A percentile compares a stretch with the other conserved stretches of the same genome.
phyloP scores from a whole-genome alignment of 257 asterid genomes.

The Euphrasia confusa region DNA sequence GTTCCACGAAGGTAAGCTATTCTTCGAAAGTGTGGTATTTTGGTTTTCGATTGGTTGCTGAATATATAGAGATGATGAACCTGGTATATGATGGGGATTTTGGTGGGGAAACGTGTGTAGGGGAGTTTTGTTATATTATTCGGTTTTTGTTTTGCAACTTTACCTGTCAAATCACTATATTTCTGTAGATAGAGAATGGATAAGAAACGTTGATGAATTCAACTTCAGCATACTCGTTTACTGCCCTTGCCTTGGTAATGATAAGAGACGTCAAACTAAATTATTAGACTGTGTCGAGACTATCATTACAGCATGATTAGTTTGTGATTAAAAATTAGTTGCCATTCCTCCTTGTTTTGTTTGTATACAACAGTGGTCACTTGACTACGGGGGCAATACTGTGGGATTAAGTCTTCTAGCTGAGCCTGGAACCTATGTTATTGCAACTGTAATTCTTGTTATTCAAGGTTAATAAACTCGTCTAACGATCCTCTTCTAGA shows the following conservation, averaged over 20 bases:
- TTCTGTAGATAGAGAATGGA: not conserved
- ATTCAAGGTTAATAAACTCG: slow-evolving; percentile 13
- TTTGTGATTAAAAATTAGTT: slow-evolving; percentile 8
- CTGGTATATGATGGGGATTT: not conserved
- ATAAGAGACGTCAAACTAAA: not conserved
- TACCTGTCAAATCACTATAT: slow-evolving; percentile 1
- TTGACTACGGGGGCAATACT: not conserved
- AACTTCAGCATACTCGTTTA: not conserved
- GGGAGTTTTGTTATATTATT: not conserved
- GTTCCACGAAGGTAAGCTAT: slow-evolving; percentile 66
- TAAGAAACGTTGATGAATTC: too few species aligned
- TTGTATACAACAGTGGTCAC: slow-evolving; percentile 11
- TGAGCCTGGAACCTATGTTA: slow-evolving; percentile 6
- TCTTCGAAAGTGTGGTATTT: not conserved
- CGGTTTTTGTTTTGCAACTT: not conserved
- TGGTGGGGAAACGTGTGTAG: not conserved
- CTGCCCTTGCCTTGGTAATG: too few species aligned
- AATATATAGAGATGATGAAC: slow-evolving; percentile 4
- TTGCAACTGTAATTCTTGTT: slow-evolving; percentile 11
- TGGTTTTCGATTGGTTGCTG: slow-evolving; percentile 13
- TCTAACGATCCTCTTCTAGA: not conserved
- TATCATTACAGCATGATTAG: slow-evolving; percentile 5
- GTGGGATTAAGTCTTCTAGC: slow-evolving; percentile 16
- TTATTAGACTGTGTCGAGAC: not conserved
- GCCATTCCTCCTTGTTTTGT: not conserved